Percentiles rank a stretch among this genome's conserved stretches.
phyloP scores from a whole-genome alignment of 345 rosid genomes.

The Rhizophora apiculata region DNA sequence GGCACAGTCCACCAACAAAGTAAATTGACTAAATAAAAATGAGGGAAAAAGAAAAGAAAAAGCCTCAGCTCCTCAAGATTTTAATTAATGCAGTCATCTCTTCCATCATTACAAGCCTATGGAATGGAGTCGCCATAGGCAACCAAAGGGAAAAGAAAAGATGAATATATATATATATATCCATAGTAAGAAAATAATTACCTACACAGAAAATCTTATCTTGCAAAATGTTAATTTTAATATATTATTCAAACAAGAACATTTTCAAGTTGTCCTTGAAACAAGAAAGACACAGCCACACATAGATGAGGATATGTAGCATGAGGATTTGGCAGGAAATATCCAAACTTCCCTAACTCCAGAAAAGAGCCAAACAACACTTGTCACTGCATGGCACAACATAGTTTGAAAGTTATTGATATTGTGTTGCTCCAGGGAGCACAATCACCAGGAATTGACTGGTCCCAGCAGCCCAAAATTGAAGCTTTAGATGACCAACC shows the following conservation, averaged over 20 bases:
- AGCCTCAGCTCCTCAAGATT: background rate
- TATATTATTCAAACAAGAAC: too few relatives aligned
- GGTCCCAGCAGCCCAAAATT: conserved; percentile 15
- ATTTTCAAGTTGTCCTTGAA: too few relatives aligned
- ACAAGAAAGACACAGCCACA: too few relatives aligned
- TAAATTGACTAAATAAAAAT: background rate
- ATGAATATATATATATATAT: too few relatives aligned
- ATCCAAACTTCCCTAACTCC: background rate
- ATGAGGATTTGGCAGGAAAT: background rate
- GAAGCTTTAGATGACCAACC: conserved; percentile 11
- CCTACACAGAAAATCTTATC: too few relatives aligned
- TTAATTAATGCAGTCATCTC: conserved; percentile 23
- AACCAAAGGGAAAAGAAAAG: background rate
- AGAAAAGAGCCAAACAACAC: background rate
- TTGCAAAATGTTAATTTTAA: too few relatives aligned
- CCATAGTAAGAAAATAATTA: too few relatives aligned
- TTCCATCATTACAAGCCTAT: conserved; percentile 43
- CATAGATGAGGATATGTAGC: too few relatives aligned
- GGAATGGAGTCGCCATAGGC: conserved; percentile 33
- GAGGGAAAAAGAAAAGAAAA: background rate
- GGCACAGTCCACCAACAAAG: too few relatives aligned
- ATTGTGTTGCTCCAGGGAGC: conserved; percentile 14
- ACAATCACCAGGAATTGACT: conserved; percentile 10
- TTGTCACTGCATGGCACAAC: background rate
- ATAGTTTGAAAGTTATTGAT: background rate